These are phyloP conservation scores for Phytopythium montanum DNA, from an alignment of 352 stramenopile species.

Conservation along the genomic window DNA sequence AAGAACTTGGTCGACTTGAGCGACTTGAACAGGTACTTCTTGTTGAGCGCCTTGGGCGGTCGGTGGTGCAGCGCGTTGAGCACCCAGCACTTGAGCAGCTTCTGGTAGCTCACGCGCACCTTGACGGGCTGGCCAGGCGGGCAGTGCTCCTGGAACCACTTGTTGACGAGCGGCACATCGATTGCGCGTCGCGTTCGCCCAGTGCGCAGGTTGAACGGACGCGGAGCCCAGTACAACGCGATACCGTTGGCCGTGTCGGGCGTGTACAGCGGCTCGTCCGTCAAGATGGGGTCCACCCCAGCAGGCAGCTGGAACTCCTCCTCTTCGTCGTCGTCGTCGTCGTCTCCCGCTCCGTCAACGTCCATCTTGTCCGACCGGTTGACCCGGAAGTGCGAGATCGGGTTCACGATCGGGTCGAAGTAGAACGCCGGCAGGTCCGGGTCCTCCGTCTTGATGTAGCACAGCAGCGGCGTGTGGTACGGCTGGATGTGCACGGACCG, in stretches of 20 bases:
- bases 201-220: slow-evolving; percentile 97
- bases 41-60: slow-evolving; percentile 93
- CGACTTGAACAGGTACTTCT: slow-evolving; percentile 98
- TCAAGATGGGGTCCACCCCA: slow-evolving; percentile 90
- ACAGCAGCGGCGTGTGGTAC: slow-evolving; percentile 96
- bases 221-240: slow-evolving; percentile 96
- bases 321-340: slow-evolving; percentile 78
- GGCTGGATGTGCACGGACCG: slow-evolving; percentile 92
- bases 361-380: slow-evolving; percentile 63
- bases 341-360: slow-evolving; percentile 38
- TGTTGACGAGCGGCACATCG: slow-evolving; percentile 98
- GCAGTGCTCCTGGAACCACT: slow-evolving; percentile 99
- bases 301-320: slow-evolving; percentile 89
- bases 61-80: slow-evolving; percentile 97
- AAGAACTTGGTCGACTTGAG: slow-evolving; percentile 99
- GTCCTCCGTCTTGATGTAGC: slow-evolving; percentile 97
- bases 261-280: slow-evolving; percentile 93
- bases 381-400: slow-evolving; percentile 93
- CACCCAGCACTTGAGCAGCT: slow-evolving; percentile 99
- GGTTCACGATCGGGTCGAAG: slow-evolving; percentile 97
- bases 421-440: slow-evolving; percentile 96
- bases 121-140: slow-evolving; percentile 98
- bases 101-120: slow-evolving; percentile 99
- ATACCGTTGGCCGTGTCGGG: slow-evolving; percentile 96
- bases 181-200: slow-evolving; percentile 94